A percentile compares a stretch with the other conserved stretches of the same genome.
phyloP scores from a whole-genome alignment of 2,329 filamentous ascomycete genomes.

The Penicillium concentricum region DNA sequence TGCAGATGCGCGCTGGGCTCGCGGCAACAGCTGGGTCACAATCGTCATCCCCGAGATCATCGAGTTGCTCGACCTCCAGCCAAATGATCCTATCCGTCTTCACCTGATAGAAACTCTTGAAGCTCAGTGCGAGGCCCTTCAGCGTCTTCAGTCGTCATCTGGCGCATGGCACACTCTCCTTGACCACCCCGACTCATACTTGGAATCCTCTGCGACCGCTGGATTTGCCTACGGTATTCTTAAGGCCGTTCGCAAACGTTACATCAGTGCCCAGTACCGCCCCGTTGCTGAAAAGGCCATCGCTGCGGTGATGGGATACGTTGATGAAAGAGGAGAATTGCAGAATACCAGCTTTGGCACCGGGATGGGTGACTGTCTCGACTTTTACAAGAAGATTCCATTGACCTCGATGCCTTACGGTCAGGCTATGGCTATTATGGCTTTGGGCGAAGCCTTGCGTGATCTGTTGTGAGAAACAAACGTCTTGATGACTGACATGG shows the following conservation, averaged over 20 bases:
- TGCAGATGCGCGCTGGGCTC: slow-evolving; percentile 55
- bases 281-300: slow-evolving; percentile 64
- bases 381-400: slow-evolving; percentile 76
- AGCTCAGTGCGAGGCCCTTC: slow-evolving; percentile 67
- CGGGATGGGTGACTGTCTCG: slow-evolving; percentile 68
- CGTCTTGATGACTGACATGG: not conserved
- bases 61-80: slow-evolving; percentile 64
- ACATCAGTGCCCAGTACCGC: slow-evolving; percentile 63
- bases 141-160: slow-evolving; percentile 57
- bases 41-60: slow-evolving; percentile 82
- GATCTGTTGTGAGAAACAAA: slow-evolving; percentile 48
- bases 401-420: slow-evolving; percentile 81
- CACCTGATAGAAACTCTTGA: slow-evolving; percentile 56
- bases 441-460: slow-evolving; percentile 69
- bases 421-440: slow-evolving; percentile 82
- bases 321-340: slow-evolving; percentile 68
- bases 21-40: slow-evolving; percentile 67
- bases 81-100: slow-evolving; percentile 59
- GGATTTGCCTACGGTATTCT: slow-evolving; percentile 79
- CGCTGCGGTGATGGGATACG: slow-evolving; percentile 64
- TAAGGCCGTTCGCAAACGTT: slow-evolving; percentile 69
- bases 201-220: slow-evolving; percentile 74
- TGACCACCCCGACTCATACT: slow-evolving; percentile 69
- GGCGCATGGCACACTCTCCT: slow-evolving; percentile 76
- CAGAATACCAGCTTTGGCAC: slow-evolving; percentile 76